Conservation (phyloP, 495 filamentous ascomycete genomes). For the Glonium stellatum region DNA sequence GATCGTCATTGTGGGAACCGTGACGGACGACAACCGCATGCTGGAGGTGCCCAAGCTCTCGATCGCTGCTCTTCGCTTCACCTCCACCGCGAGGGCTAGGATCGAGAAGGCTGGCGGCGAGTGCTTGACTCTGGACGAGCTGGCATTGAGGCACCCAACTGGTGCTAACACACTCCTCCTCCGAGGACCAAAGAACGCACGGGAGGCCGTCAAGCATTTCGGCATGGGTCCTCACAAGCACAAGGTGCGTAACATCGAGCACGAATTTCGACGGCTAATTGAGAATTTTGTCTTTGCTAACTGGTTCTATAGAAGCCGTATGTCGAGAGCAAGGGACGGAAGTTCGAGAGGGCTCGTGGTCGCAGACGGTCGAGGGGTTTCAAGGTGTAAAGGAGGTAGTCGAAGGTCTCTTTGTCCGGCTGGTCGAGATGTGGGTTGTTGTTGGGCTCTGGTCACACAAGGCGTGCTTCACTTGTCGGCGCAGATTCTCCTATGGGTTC, state of each 20-base stretch:
- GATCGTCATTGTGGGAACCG: conserved; percentile 81
- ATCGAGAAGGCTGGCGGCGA: conserved; percentile 91
- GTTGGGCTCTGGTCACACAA: conserved; percentile 11
- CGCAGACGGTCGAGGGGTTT: conserved; percentile 93
- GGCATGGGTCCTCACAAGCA: conserved; percentile 93
- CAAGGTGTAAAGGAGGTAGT: conserved; percentile 70
- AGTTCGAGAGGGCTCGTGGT: conserved; percentile 97
- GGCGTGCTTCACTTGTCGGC: conserved; percentile 22
- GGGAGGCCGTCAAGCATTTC: conserved; percentile 98
- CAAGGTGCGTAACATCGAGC: conserved; percentile 35
- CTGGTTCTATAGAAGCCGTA: conserved; percentile 70
- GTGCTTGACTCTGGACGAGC: conserved; percentile 89
- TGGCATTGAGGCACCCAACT: conserved; percentile 86
- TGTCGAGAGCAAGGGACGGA: conserved; percentile 94
- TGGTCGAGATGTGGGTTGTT: conserved; percentile 20
- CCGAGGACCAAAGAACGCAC: conserved; percentile 90
- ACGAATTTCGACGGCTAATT: conserved; percentile 38
- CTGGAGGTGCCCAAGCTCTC: conserved; percentile 75
- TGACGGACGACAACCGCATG: conserved; percentile 91
- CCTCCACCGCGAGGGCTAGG: conserved; percentile 85
- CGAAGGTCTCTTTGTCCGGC: conserved; percentile 14
- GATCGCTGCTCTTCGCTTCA: conserved; percentile 91
- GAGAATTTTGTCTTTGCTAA: conserved; percentile 29
- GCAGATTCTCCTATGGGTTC: conserved; percentile 14
- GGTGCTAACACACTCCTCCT: conserved; percentile 91